Base-by-base conservation (phyloP, 2,329 filamentous ascomycete genomes). In the Penicillium brevicompactum region DNA sequence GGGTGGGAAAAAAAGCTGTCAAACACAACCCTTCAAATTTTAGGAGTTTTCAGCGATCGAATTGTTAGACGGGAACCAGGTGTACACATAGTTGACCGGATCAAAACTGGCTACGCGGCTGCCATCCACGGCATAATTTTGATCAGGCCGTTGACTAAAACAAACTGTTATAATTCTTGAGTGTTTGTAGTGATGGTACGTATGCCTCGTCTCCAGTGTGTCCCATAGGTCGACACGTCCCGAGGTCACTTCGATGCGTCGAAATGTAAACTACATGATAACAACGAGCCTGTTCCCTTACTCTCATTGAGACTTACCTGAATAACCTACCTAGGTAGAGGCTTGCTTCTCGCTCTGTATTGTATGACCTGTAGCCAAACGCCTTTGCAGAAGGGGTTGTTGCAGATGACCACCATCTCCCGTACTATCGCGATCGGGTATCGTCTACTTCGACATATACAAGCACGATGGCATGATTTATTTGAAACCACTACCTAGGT, bases 121-220 rank as follows among this genome's bases (percentile, higher is more conserved):
- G 16, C 43, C 43, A 45, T 21, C 37, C 27, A 40, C 44, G 31
- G 40, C 53, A 45, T 48, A 51, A 61, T 62, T 62, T 32, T 21
- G 30, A 59, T 58, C 52, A n/a, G 53, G 54, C 9, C 61, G 34
- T 51, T 21, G 46, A 42, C 22, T 51, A 49, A 56, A 58, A 49
- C 49, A 53, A 49, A 22, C 41, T 49, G 49, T 50, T 41, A 44
- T 49, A 34, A 52, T 58, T 53, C 31, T 30, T 32, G 51, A 27
- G 6, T 31, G 18, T 30, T 38, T 10, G 4, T 40, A 46, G 56
- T 55, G 56, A 48, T 55, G 45, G 24, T 52, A 63, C 55, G 50
- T 16, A 41, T 13, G 21, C 18, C 18, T 34, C 5, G 38, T 52
- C 37, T 52, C 53, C 53, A 44, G n/a, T 18, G n/a, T n/a, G 21